Evolutionary conservation across 2,329 filamentous ascomycete species (phyloP).

Genomic region (Colletotrichum spaethianum): DNA sequence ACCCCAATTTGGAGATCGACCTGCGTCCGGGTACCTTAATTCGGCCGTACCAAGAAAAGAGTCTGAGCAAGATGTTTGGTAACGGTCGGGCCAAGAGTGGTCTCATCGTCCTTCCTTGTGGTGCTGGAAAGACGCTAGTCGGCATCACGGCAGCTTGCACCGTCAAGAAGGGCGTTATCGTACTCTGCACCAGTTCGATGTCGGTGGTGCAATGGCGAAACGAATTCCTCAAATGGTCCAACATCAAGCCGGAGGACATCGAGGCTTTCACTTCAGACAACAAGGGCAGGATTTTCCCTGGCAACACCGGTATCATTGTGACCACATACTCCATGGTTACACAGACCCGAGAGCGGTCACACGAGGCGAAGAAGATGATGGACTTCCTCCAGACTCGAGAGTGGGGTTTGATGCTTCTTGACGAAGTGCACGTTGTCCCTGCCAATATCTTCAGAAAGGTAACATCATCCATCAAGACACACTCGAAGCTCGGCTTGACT

Average conservation of each 20-base stretch:
- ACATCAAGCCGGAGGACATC: conserved; percentile 92
- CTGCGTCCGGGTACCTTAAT: conserved; percentile 91
- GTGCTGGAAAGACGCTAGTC: conserved; percentile 96
- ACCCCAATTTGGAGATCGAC: conserved; percentile 94
- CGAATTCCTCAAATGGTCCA: conserved; percentile 98
- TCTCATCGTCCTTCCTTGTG: conserved; percentile 96
- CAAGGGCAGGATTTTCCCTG: conserved; percentile 84
- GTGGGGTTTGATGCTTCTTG: conserved; percentile 97
- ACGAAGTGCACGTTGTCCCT: conserved; percentile 98
- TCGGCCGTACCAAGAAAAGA: conserved; percentile 96
- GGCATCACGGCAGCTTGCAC: conserved; percentile 99
- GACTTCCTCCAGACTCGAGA: conserved; percentile 89
- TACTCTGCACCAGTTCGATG: conserved; percentile 97
- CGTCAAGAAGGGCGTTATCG: conserved; percentile 95
- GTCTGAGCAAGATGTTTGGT: conserved; percentile 98
- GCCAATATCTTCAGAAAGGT: conserved; percentile 97
- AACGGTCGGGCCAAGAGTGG: conserved; percentile 97
- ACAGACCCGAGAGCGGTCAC: conserved; percentile 85
- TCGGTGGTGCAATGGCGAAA: conserved; percentile 97
- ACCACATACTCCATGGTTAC: conserved; percentile 99
- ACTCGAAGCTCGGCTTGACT: conserved; percentile 94
- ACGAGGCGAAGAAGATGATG: conserved; percentile 98
- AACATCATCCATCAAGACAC: conserved; percentile 92
- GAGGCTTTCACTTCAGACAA: conserved; percentile 95
- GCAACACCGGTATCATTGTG: conserved; percentile 95